Evolutionary conservation across 176 grass and related monocot genomes (phyloP).

Genomic region (Rhynchospora tenuis): DNA sequence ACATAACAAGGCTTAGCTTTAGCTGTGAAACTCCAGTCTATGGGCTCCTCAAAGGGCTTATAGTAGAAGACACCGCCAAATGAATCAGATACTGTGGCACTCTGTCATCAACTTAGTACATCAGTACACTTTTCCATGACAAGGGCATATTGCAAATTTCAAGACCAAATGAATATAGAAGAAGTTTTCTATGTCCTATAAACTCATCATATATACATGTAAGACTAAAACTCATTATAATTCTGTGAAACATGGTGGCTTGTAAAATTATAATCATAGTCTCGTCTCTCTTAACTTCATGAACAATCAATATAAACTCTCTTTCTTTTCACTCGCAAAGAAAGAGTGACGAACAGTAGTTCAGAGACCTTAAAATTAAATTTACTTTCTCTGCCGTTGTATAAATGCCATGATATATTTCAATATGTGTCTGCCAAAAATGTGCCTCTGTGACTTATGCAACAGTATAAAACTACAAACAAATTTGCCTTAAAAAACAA

Average conservation of each 20-base stretch:
- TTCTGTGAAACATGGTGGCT: background rate
- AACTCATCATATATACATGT: background rate
- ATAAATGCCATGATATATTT: background rate
- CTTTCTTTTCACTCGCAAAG: background rate
- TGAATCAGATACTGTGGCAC: slow-evolving; percentile 67
- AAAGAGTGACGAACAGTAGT: background rate
- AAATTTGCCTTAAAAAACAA: slow-evolving; percentile 22
- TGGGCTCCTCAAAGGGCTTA: slow-evolving; percentile 78
- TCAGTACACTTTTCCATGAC: background rate
- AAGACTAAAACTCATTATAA: background rate
- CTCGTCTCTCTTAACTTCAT: background rate
- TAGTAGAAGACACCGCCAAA: slow-evolving; percentile 79
- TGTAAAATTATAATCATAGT: background rate
- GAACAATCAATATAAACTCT: background rate
- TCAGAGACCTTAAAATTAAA: background rate
- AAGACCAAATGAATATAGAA: background rate
- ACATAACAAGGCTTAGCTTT: slow-evolving; percentile 95
- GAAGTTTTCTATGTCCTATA: background rate
- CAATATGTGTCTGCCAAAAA: slow-evolving; percentile 9
- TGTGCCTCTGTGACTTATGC: background rate
- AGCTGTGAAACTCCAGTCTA: slow-evolving; percentile 96
- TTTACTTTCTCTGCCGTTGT: background rate
- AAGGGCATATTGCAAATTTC: background rate
- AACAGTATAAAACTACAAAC: background rate
- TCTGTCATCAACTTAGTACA: slow-evolving; percentile 36